phyloP scores from a whole-genome alignment of 495 filamentous ascomycete species.

The Neurospora cerealis region DNA sequence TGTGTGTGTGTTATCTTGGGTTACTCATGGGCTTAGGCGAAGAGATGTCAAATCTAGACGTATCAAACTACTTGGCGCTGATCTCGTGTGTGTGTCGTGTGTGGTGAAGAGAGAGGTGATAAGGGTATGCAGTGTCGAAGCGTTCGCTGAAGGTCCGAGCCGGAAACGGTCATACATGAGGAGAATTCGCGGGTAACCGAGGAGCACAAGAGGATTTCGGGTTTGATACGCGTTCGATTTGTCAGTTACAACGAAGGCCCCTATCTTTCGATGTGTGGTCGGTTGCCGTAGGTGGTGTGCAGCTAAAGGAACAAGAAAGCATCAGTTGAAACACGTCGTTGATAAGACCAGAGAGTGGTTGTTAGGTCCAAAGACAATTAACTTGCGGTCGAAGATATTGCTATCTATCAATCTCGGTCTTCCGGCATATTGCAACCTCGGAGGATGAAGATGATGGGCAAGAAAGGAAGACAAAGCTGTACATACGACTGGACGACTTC shows the following conservation, averaged over 20 bases:
- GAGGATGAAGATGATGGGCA: not conserved
- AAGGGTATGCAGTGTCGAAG: not conserved
- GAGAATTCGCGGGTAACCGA: not conserved
- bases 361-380: not conserved
- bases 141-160: not conserved
- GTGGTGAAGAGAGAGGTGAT: not conserved
- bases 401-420: not conserved
- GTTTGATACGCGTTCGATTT: not conserved
- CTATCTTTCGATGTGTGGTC: not conserved
- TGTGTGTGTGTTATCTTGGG: not conserved
- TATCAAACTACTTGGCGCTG: not conserved
- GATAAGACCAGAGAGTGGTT: not conserved
- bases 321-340: not conserved
- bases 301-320: not conserved
- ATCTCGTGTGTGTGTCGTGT: not conserved
- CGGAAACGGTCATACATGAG: not conserved
- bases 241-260: not conserved
- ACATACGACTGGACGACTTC: not conserved
- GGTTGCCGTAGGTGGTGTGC: not conserved
- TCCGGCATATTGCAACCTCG: not conserved
- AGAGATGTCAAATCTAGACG: not conserved
- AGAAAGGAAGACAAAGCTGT: not conserved
- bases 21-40: not conserved
- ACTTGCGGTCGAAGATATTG: not conserved
- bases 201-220: not conserved